phyloP scores from a whole-genome alignment of 768 basidiomycete species.

The Melanogaster broomeanus region DNA sequence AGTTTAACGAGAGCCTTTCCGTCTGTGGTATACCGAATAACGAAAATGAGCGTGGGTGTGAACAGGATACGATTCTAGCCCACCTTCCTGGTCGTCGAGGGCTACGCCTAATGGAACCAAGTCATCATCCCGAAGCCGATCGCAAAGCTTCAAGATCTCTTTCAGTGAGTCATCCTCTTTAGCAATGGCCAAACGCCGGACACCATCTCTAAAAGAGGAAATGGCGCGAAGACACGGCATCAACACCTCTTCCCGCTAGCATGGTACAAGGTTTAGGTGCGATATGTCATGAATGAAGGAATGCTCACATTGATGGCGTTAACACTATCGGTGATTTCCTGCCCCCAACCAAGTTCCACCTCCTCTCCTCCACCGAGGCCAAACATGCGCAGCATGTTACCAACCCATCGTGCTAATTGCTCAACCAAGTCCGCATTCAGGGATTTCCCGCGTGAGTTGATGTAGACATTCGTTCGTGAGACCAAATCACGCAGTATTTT shows the following conservation, averaged over 20 bases:
- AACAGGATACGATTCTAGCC: conserved; percentile 16
- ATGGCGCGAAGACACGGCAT: conserved; percentile 88
- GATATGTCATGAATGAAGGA: not conserved
- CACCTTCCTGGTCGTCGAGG: conserved; percentile 96
- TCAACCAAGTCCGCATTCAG: conserved; percentile 66
- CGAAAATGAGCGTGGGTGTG: not conserved
- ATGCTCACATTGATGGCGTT: conserved; percentile 47
- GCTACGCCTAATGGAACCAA: conserved; percentile 94
- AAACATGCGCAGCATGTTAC: conserved; percentile 75
- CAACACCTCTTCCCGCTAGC: conserved; percentile 78
- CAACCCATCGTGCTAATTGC: conserved; percentile 66
- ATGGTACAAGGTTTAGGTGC: not conserved
- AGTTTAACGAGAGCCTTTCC: conserved; percentile 95
- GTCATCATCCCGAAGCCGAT: conserved; percentile 87
- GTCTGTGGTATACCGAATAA: conserved; percentile 46
- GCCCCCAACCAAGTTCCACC: conserved; percentile 85
- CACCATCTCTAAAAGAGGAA: conserved; percentile 89
- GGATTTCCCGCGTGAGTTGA: conserved; percentile 61
- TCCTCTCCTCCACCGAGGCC: conserved; percentile 74
- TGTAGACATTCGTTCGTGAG: conserved; percentile 85
- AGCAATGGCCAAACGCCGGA: conserved; percentile 79
- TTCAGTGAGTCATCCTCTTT: conserved; percentile 64
- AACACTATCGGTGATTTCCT: conserved; percentile 45
- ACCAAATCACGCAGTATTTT: conserved; percentile 78
- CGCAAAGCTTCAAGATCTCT: conserved; percentile 85